These are phyloP conservation scores for Coemansia sp. DNA, from an alignment of 192 early-diverging fungal species.

Conservation along the genomic window DNA sequence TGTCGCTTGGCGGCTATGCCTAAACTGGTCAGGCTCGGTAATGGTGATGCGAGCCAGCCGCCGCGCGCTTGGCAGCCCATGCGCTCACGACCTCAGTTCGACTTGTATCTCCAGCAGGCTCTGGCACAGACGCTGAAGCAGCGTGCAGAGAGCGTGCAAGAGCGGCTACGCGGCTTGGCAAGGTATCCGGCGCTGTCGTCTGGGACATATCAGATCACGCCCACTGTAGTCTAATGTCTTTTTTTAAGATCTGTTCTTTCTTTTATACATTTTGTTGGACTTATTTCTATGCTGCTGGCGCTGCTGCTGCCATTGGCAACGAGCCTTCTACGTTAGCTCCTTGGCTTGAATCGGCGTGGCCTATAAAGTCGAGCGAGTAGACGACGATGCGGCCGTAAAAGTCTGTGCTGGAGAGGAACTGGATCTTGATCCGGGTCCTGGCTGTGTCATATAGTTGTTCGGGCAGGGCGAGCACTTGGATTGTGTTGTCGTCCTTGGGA, in stretches of 20 bases:
- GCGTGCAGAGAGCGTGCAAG: slow-evolving; percentile 38
- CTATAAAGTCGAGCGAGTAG: slow-evolving; percentile 70
- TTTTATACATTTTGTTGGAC: neutral
- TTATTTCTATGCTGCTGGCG: neutral
- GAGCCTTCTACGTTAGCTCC: neutral
- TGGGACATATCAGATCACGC: neutral
- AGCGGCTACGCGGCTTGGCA: slow-evolving; percentile 26
- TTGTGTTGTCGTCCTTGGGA: slow-evolving; percentile 70
- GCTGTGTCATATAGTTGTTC: slow-evolving; percentile 10
- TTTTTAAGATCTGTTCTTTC: neutral
- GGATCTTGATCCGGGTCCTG: slow-evolving; percentile 57
- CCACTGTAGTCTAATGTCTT: neutral
- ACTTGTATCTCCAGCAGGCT: slow-evolving; percentile 47
- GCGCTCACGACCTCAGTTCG: slow-evolving; percentile 37
- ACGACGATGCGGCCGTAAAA: slow-evolving; percentile 83
- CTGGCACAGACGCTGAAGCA: slow-evolving; percentile 44
- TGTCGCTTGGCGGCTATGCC: slow-evolving; percentile 39
- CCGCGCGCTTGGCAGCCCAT: slow-evolving; percentile 34
- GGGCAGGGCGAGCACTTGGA: slow-evolving; percentile 55
- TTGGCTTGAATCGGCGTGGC: slow-evolving; percentile 12
- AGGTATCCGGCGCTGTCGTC: slow-evolving; percentile 3
- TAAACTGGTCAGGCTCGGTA: slow-evolving; percentile 25
- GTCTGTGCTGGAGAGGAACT: slow-evolving; percentile 68
- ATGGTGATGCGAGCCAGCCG: neutral
- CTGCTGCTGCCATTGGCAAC: neutral